Evolutionary conservation across 441 rosid genomes (phyloP).

Genomic region (Populus hybrid): DNA sequence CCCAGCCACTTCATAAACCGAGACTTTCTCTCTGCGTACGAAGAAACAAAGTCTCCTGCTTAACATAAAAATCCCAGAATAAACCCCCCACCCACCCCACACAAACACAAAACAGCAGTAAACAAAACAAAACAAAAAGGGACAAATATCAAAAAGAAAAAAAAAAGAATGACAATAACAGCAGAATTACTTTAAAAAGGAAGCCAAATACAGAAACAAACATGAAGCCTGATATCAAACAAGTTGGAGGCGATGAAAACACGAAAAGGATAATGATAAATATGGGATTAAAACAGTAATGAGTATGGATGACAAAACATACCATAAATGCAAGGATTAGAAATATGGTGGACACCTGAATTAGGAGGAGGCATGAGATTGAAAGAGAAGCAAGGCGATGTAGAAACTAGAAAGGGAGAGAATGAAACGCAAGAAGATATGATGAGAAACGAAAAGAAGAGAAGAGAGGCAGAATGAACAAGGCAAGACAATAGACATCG

Average conservation of each 20-base stretch:
- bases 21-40: constrained; percentile 73
- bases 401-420: constrained; percentile 7
- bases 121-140: background rate
- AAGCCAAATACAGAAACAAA: background rate
- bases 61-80: constrained; percentile 21
- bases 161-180: background rate
- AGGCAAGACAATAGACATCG: constrained; percentile 12
- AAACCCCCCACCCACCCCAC: background rate
- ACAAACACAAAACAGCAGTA: background rate
- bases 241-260: background rate
- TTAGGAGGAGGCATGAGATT: constrained; percentile 47
- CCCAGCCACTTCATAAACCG: constrained; percentile 90
- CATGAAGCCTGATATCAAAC: background rate
- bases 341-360: constrained; percentile 53
- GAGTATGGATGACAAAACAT: constrained; percentile 11
- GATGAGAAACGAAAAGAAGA: constrained; percentile 1
- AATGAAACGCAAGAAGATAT: background rate
- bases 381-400: constrained; percentile 3
- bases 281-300: background rate
- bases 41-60: constrained; percentile 75
- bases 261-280: background rate
- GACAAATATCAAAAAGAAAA: background rate
- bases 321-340: constrained; percentile 87
- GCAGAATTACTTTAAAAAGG: background rate
- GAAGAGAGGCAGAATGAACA: constrained; percentile 26